Conservation (phyloP, 805 yeast species). For the Nakazawaea wyomingensis region DNA sequence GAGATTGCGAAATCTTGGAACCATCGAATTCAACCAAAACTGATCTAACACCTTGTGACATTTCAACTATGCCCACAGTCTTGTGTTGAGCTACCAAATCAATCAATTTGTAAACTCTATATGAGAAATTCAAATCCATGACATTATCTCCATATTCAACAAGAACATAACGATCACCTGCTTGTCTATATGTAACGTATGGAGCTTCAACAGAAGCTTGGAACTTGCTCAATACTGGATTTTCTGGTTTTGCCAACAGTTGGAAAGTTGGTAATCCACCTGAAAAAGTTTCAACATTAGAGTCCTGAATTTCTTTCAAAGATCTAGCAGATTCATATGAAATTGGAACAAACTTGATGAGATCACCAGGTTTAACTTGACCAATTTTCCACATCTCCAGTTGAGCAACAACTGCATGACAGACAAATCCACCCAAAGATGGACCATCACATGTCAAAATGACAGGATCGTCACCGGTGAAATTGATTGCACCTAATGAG, state of each 20-base stretch:
- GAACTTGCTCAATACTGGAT: constrained; percentile 62
- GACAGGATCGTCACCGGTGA: constrained; percentile 98
- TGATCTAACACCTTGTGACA: constrained; percentile 97
- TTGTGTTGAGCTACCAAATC: constrained; percentile 60
- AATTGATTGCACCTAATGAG: constrained; percentile 93
- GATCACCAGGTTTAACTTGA: constrained; percentile 93
- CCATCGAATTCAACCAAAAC: constrained; percentile 85
- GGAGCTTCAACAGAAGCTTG: constrained; percentile 51
- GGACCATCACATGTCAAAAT: constrained; percentile 97
- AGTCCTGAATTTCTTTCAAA: constrained; percentile 59
- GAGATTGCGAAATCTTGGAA: constrained; percentile 50
- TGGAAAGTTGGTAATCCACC: constrained; percentile 33
- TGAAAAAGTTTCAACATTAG: constrained; percentile 37
- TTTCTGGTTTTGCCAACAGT: constrained; percentile 43
- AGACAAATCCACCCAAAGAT: constrained; percentile 94
- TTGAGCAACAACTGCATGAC: constrained; percentile 92
- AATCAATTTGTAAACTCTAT: constrained; percentile 79
- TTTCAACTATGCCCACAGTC: constrained; percentile 81
- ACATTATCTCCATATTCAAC: constrained; percentile 90
- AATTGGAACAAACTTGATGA: constrained; percentile 74
- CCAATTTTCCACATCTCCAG: constrained; percentile 99
- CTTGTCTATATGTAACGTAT: constrained; percentile 82
- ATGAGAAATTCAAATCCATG: constrained; percentile 79
- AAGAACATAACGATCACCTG: constrained; percentile 90
- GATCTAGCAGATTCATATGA: constrained; percentile 60